Evolutionary conservation across 106 monocot species (phyloP).

Genomic region (Phalaenopsis equestris): DNA sequence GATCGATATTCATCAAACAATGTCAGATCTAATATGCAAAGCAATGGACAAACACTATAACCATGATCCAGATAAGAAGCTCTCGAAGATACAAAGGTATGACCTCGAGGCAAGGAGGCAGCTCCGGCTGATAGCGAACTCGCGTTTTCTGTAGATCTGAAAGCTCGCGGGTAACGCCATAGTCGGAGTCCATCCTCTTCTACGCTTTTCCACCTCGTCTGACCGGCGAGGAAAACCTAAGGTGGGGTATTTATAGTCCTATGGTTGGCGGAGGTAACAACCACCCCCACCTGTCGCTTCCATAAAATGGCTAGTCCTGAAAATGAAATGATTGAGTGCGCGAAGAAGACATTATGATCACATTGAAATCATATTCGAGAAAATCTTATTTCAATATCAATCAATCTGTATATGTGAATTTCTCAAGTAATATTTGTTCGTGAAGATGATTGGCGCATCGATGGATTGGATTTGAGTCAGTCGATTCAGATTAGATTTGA

Average conservation of each 20-base stretch:
- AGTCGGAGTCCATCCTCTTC: conserved; percentile 44
- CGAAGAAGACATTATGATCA: too few relatives aligned
- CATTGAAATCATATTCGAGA: too few relatives aligned
- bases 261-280: neutral
- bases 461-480: too few relatives aligned
- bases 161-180: conserved; percentile 38
- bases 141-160: conserved; percentile 47
- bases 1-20: neutral
- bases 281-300: neutral
- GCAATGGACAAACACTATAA: neutral
- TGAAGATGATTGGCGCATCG: too few relatives aligned
- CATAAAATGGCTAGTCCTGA: neutral
- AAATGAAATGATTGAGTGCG: too few relatives aligned
- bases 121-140: conserved; percentile 43
- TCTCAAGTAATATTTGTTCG: too few relatives aligned
- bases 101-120: conserved; percentile 67
- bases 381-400: too few relatives aligned
- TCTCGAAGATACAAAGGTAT: neutral
- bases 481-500: too few relatives aligned
- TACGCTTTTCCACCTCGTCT: too few relatives aligned
- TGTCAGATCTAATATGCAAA: neutral
- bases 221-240: too few relatives aligned
- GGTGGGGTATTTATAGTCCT: too few relatives aligned
- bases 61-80: neutral
- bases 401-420: too few relatives aligned